Base-by-base conservation (phyloP, 805 yeast genomes). In the Candida boleticola region DNA sequence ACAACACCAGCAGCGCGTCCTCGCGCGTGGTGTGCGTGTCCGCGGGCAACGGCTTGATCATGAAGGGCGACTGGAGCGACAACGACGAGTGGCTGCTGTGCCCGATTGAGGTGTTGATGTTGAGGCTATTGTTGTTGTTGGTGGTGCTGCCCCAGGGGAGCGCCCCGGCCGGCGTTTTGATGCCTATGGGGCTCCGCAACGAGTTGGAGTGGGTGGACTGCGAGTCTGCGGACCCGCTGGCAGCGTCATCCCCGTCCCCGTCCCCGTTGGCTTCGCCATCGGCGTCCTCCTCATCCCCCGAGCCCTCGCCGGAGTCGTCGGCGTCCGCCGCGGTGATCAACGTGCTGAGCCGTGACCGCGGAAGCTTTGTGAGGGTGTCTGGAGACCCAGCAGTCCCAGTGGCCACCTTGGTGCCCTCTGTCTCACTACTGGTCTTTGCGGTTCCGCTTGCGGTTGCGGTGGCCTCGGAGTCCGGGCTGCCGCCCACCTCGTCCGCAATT, bases 21-120 rank as follows among this genome's bases (percentile, higher is more conserved):
- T 74, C 67, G 37, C 54, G 68, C 0, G 82, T 77, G 0, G 80
- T 77, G 36, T 63, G 69, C 0, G 82, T 82, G 46, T 68, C 61
- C 0, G 80, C 80, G 0, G 82, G 82, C 1, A 68, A 54, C 3
- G 78, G 62, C 46, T 73, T 73, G 22, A 58, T 57, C 29, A 58
- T 36, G 36, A 65, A 64, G 16, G 71, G 63, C 7, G 71, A 58
- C 41, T 60, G 71, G 14, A 68, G 47, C 6, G 65, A 53, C 20
- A 48, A 32, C 4, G 64, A 51, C 7, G 63, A 56, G 27, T 22
- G 29, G 29, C 29, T 25, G 11, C 19, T 21, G 19, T 35, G 29
- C 10, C 29, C 38, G 7, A 35, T n/a, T 4, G 38, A 18, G 7
- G 29, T 22, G 29, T 35, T 22, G 3, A 31, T 5, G 11, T 9